A percentile compares a stretch with the other conserved stretches of the same genome.
Conservation (phyloP, 2,329 filamentous ascomycete species). For the Claviceps pazoutovae region DNA sequence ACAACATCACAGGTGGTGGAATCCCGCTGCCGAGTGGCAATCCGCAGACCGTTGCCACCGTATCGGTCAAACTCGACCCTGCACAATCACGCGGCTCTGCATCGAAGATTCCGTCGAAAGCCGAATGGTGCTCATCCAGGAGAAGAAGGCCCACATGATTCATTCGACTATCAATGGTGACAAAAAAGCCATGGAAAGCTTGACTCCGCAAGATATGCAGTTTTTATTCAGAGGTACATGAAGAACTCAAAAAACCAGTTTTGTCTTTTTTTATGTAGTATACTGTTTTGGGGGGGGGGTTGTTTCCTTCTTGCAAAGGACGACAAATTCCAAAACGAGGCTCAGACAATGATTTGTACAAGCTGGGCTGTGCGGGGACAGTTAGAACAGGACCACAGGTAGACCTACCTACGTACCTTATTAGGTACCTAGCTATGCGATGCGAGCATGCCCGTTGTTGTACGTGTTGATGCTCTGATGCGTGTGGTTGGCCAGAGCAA, state of each 20-base stretch:
- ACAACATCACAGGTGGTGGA: conserved; percentile 68
- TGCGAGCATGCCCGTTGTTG: too few relatives aligned
- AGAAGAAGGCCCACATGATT: conserved; percentile 99
- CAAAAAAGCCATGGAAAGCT: conserved; percentile 75
- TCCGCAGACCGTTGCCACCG: conserved; percentile 88
- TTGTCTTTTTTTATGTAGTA: not conserved
- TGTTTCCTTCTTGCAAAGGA: too few relatives aligned
- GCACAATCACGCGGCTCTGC: conserved; percentile 83
- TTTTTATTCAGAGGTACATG: conserved; percentile 72
- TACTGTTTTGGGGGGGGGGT: too few relatives aligned
- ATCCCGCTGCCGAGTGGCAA: conserved; percentile 99
- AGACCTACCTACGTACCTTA: too few relatives aligned
- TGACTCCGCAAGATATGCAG: conserved; percentile 85
- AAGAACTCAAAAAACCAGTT: not conserved
- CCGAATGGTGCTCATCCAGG: conserved; percentile 86
- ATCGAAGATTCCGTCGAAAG: conserved; percentile 97
- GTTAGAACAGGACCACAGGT: too few relatives aligned
- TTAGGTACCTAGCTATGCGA: too few relatives aligned
- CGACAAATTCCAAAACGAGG: too few relatives aligned
- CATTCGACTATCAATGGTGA: conserved; percentile 93
- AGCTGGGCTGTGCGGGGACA: too few relatives aligned
- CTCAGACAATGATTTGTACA: too few relatives aligned
- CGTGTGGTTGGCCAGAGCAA: too few relatives aligned
- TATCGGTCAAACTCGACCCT: conserved; percentile 87
- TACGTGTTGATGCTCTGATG: too few relatives aligned